phyloP scores from a whole-genome alignment of 148 eudicot species.

The Camellia lanceoleosa region DNA sequence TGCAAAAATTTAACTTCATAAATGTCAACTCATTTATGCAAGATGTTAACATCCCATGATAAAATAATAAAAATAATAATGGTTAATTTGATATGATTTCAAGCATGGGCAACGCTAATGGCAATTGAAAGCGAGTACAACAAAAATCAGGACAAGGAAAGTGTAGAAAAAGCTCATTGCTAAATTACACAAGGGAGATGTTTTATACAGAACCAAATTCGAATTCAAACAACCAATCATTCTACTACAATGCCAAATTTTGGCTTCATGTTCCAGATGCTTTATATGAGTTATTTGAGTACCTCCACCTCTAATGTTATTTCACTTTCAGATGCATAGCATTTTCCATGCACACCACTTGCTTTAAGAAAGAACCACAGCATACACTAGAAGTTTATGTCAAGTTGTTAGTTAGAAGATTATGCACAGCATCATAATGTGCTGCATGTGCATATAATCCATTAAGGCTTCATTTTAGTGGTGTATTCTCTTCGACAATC shows the following conservation, averaged over 20 bases:
- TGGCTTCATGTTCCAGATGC: not conserved
- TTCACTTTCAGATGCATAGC: not conserved
- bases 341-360: not conserved
- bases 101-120: not conserved
- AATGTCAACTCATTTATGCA: not conserved
- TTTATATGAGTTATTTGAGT: not conserved
- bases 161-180: not conserved
- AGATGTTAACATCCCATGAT: not conserved
- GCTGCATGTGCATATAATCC: not conserved
- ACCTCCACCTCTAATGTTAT: not conserved
- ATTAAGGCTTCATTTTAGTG: not conserved
- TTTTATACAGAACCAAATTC: not conserved
- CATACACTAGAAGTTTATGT: not conserved
- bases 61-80: too few relatives aligned
- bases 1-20: not conserved
- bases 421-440: not conserved
- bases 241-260: not conserved
- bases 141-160: too few relatives aligned
- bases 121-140: not conserved
- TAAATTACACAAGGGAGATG: not conserved
- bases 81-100: not conserved
- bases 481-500: not conserved
- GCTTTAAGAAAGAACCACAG: not conserved
- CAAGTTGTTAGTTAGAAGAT: not conserved
- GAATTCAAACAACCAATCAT: not conserved